phyloP scores from a whole-genome alignment of 2,329 filamentous ascomycete species.

The Venturia oleaginea region DNA sequence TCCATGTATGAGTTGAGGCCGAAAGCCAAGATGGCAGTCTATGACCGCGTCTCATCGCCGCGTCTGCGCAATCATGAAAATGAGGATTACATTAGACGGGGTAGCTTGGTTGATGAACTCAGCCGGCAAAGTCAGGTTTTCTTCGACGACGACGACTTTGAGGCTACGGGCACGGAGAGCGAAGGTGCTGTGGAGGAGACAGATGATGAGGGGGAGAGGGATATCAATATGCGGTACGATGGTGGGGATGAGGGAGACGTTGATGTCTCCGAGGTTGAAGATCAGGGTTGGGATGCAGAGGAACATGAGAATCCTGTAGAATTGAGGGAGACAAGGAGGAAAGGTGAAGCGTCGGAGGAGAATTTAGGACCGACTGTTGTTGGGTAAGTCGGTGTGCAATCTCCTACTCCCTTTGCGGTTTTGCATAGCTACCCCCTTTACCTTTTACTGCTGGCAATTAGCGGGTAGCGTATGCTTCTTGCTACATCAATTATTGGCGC shows the following conservation, averaged over 20 bases:
- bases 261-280: background rate
- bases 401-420: background rate
- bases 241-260: background rate
- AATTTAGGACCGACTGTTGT: slow-evolving; percentile 8
- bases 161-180: slow-evolving; percentile 3
- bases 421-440: background rate
- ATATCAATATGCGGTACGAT: background rate
- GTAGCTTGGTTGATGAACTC: slow-evolving; percentile 35
- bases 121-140: slow-evolving; percentile 38
- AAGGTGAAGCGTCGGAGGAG: background rate
- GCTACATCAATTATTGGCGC: background rate
- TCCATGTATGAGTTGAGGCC: slow-evolving; percentile 10
- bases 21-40: background rate
- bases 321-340: background rate
- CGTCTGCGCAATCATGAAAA: background rate
- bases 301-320: background rate
- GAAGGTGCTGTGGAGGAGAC: slow-evolving; percentile 8
- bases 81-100: slow-evolving; percentile 16
- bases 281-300: background rate
- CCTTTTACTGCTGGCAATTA: background rate
- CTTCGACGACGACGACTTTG: slow-evolving; percentile 29
- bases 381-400: slow-evolving; percentile 7
- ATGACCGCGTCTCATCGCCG: background rate
- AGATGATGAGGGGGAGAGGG: slow-evolving; percentile 2
- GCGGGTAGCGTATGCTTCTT: background rate